phyloP scores from a whole-genome alignment of 176 grass and related monocot genomes.

The Aegilops longissima region DNA sequence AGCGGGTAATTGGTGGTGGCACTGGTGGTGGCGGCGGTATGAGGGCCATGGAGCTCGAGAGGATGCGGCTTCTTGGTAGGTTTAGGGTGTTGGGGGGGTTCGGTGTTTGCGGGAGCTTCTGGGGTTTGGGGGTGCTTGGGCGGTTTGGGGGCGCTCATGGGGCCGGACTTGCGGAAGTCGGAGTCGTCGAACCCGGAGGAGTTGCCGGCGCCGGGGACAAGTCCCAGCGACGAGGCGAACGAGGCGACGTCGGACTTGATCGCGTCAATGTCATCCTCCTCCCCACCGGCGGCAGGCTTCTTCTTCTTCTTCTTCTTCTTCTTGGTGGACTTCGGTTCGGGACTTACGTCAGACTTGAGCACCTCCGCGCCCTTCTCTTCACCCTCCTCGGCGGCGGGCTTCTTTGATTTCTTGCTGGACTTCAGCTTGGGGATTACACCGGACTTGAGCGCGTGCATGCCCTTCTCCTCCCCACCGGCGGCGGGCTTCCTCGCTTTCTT shows the following conservation, averaged over 20 bases:
- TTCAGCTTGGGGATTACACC: constrained; percentile 45
- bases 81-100: constrained; percentile 3
- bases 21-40: neutral
- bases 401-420: constrained; percentile 41
- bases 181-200: constrained; percentile 84
- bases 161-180: constrained; percentile 75
- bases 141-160: constrained; percentile 43
- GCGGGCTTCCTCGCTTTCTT: constrained; percentile 43
- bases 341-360: neutral
- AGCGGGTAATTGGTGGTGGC: constrained; percentile 43
- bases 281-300: constrained; percentile 15
- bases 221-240: constrained; percentile 83
- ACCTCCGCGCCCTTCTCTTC: constrained; percentile 30
- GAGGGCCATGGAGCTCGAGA: constrained; percentile 25
- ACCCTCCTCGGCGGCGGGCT: neutral
- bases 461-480: constrained; percentile 13
- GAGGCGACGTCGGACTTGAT: constrained; percentile 85
- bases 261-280: constrained; percentile 45
- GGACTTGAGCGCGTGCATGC: constrained; percentile 50
- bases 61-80: constrained; percentile 61
- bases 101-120: neutral
- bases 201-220: constrained; percentile 34
- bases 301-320: constrained; percentile 21
- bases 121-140: constrained; percentile 5
- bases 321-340: neutral